Conservation (phyloP, 768 basidiomycete genomes). For the Plicaturopsis crispa region DNA sequence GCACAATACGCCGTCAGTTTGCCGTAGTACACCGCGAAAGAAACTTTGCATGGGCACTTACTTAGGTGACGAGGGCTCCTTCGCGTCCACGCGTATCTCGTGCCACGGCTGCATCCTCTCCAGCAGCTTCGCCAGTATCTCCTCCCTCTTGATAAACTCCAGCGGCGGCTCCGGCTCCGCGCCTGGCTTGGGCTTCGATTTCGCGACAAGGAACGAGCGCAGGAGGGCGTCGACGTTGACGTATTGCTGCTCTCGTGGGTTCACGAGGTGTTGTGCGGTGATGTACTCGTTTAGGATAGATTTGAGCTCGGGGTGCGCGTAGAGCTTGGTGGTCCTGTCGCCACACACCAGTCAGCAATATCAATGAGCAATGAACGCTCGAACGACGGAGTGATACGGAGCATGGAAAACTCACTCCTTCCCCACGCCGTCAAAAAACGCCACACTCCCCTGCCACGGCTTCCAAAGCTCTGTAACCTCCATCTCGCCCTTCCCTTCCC, state of each 20-base stretch:
- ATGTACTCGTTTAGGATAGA: constrained; percentile 58
- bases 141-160: constrained; percentile 64
- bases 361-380: not conserved
- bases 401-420: constrained; percentile 41
- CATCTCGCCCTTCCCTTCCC: constrained; percentile 46
- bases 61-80: constrained; percentile 55
- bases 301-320: constrained; percentile 50
- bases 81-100: constrained; percentile 46
- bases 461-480: constrained; percentile 70
- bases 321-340: constrained; percentile 43
- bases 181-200: constrained; percentile 25
- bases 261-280: constrained; percentile 49
- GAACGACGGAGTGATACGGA: not conserved
- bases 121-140: constrained; percentile 43
- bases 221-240: constrained; percentile 59
- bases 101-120: constrained; percentile 77
- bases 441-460: constrained; percentile 47
- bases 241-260: constrained; percentile 57
- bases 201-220: constrained; percentile 25
- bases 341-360: not conserved
- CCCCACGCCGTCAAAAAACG: constrained; percentile 58
- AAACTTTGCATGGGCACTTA: constrained; percentile 23
- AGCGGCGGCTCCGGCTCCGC: constrained; percentile 10
- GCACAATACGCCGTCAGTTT: constrained; percentile 4
- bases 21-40: not conserved